Conservation (phyloP, 371 early-diverging fungal species). For the Phascolomyces articulosus region DNA sequence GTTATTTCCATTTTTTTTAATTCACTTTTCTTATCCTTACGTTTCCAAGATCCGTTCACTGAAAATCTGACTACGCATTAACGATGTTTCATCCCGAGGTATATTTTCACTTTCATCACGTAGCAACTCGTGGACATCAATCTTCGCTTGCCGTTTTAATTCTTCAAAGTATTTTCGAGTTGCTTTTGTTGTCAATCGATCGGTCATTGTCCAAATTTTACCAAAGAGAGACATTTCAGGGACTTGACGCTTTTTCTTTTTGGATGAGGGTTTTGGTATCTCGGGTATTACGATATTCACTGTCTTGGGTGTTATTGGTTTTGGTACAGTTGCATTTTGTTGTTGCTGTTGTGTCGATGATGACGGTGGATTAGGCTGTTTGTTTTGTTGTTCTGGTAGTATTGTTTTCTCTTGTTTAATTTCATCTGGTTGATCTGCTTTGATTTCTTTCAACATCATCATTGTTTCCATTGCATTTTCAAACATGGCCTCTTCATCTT, state of each 20-base stretch:
- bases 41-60: slow-evolving; percentile 53
- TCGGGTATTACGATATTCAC: slow-evolving; percentile 2
- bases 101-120: slow-evolving; percentile 21
- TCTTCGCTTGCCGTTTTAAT: slow-evolving; percentile 13
- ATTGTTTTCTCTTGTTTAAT: not conserved
- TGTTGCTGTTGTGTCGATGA: not conserved
- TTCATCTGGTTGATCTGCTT: slow-evolving; percentile 33
- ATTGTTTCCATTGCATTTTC: slow-evolving; percentile 52
- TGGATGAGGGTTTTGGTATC: slow-evolving; percentile 6
- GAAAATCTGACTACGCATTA: slow-evolving; percentile 49
- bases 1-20: not conserved
- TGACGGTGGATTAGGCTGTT: not conserved
- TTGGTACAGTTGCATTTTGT: not conserved
- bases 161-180: slow-evolving; percentile 40
- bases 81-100: slow-evolving; percentile 23
- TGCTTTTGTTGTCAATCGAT: slow-evolving; percentile 45
- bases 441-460: slow-evolving; percentile 51
- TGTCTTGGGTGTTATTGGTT: not conserved
- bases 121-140: slow-evolving; percentile 5
- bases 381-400: not conserved
- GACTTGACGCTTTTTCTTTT: slow-evolving; percentile 35
- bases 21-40: slow-evolving; percentile 23
- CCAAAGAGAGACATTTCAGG: slow-evolving; percentile 57
- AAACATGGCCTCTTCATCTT: slow-evolving; percentile 23
- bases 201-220: slow-evolving; percentile 56